Base-by-base conservation (phyloP, 2,329 filamentous ascomycete species). In the Corynespora cassiicola region DNA sequence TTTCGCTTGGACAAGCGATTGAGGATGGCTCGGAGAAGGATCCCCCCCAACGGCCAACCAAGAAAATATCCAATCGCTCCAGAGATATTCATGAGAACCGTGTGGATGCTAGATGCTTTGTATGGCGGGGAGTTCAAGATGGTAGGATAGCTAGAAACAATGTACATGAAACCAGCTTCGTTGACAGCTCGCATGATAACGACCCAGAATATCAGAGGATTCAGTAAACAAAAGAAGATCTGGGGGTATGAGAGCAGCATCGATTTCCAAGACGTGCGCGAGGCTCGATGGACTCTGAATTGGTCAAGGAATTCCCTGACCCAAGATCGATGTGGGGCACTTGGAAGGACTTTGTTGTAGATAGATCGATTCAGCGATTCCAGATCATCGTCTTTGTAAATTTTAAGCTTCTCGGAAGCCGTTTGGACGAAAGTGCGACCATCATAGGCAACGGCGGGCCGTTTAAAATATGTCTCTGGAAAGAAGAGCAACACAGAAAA, bases 401-500 rank as follows among this genome's bases (percentile, higher is more conserved):
- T 58, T 5, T 55, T 62, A 9, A 71, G 53, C 37, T 66, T 71
- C 43, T 72, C 70, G 1, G 65, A 65, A 3, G 61, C 62, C 10
- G 54, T 63, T 41, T 73, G 70, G 2, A 68, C 34, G 3, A 73
- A 39, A 4, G 72, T 67, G 15, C 66, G 65, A 2, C 70, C 71
- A 41, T 73, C 63, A 25, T 71, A 71, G 5, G 71, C 69, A 7
- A 74, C 59, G 0, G 64, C 64, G 0, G 70, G 70, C 1, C 71
- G 62, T 33, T 68, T 58, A 52, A 72, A 74, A 45, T 68, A 72
- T 1, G 67, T 72, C 30, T 73, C 70, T 1, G 68, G 67, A 15
- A 67, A 43, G 19, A 67, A 58, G 1, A 55, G 52, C 2, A 66
- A 36, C 1, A 68, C 2, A n/a, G n/a, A n/a, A n/a, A n/a, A n/a